Percentiles rank a stretch among this genome's conserved stretches.
These are phyloP conservation scores for Tylopilus sp. DNA, from an alignment of 1,284 basidiomycete genomes.

Conservation along the genomic window DNA sequence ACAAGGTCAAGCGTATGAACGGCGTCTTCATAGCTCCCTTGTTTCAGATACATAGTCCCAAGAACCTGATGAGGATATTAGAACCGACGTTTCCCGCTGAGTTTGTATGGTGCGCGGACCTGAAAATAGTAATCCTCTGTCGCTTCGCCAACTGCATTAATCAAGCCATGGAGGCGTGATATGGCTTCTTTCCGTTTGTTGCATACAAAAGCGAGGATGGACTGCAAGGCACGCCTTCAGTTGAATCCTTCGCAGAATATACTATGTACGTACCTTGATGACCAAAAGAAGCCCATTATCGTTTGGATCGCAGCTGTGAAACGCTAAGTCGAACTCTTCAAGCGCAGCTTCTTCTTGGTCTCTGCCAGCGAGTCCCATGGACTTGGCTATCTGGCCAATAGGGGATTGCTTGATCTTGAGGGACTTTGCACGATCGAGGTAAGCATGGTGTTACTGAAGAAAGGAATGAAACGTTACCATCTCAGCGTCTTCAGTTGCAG, in stretches of 20 bases:
- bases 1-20: not conserved
- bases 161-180: too few relatives aligned
- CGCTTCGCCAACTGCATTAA: too few relatives aligned
- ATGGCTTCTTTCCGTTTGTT: too few relatives aligned
- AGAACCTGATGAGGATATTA: not conserved
- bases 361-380: not conserved
- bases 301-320: not conserved
- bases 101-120: not conserved
- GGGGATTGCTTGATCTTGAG: conserved; percentile 4
- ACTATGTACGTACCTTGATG: conserved; percentile 30
- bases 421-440: not conserved
- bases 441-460: not conserved
- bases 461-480: not conserved
- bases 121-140: not conserved
- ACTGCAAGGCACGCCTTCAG: not conserved
- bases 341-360: not conserved
- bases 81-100: not conserved
- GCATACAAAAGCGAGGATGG: not conserved
- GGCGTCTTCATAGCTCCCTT: not conserved
- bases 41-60: not conserved
- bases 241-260: not conserved
- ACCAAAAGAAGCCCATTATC: conserved; percentile 1
- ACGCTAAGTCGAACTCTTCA: not conserved
- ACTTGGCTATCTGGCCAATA: conserved; percentile 1
- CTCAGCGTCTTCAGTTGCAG: not conserved